phyloP scores from a whole-genome alignment of 2,329 filamentous ascomycete species.

The Blastomyces gilchristii region DNA sequence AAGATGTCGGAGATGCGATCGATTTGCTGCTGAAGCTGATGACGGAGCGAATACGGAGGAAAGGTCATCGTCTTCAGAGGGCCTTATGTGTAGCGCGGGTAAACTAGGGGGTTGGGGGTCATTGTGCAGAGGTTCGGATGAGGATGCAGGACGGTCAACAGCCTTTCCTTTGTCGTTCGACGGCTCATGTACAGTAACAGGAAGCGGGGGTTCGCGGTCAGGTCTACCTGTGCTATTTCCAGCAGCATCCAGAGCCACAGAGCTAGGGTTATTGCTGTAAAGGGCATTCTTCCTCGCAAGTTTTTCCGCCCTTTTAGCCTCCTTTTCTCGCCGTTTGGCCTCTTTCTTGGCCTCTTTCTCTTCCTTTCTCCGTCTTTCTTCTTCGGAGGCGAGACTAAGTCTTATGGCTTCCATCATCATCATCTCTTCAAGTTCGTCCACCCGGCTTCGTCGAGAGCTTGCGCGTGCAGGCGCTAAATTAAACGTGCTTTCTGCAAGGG shows the following conservation, averaged over 20 bases:
- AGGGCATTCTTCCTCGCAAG: constrained; percentile 54
- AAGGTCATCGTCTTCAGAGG: constrained; percentile 17
- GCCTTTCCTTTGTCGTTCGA: constrained; percentile 55
- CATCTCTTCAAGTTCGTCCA: constrained; percentile 89
- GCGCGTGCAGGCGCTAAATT: constrained; percentile 35
- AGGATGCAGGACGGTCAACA: constrained; percentile 45
- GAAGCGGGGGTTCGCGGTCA: constrained; percentile 30
- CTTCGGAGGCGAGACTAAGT: constrained; percentile 80
- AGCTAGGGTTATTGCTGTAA: constrained; percentile 49
- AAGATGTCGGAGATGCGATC: constrained; percentile 67
- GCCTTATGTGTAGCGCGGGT: constrained; percentile 17
- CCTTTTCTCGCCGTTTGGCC: constrained; percentile 74
- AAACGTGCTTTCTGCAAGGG: constrained; percentile 26
- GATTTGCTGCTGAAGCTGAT: constrained; percentile 45
- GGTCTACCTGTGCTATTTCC: constrained; percentile 28
- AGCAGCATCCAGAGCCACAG: constrained; percentile 46
- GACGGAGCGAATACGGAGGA: constrained; percentile 32
- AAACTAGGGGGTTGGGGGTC: constrained; percentile 25
- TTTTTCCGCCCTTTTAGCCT: constrained; percentile 64
- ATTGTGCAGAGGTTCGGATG: constrained; percentile 19
- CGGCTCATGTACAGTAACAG: constrained; percentile 29
- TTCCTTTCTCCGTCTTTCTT: constrained; percentile 77
- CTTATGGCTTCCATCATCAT: constrained; percentile 98
- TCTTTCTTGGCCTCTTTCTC: constrained; percentile 74
- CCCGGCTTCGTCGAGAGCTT: constrained; percentile 50